Evolutionary conservation across 805 yeast genomes (phyloP).

Genomic region (Ogataea pini): DNA sequence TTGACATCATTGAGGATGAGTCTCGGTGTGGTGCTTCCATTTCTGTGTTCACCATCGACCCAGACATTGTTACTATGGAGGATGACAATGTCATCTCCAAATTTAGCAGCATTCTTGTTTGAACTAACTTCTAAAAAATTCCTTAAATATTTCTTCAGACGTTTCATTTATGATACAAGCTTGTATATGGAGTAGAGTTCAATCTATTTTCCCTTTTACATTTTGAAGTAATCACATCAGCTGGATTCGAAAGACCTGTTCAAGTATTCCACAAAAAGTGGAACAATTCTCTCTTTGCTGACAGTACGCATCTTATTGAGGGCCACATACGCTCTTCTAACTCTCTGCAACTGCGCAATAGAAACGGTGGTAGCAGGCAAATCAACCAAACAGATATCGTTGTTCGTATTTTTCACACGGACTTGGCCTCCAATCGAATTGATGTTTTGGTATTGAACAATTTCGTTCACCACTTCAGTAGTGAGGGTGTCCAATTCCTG

Average conservation of each 20-base stretch:
- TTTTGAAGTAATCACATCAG: too few relatives aligned
- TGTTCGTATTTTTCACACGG: constrained; percentile 38
- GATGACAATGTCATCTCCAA: constrained; percentile 9
- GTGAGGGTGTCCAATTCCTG: constrained; percentile 78
- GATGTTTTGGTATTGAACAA: constrained; percentile 63
- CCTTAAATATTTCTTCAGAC: too few relatives aligned
- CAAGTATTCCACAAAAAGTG: constrained; percentile 77
- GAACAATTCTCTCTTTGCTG: constrained; percentile 65
- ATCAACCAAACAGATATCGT: constrained; percentile 44
- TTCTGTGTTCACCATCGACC: constrained; percentile 49
- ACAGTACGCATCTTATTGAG: constrained; percentile 78
- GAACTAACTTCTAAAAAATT: too few relatives aligned
- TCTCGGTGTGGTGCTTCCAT: constrained; percentile 43
- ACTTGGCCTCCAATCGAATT: constrained; percentile 50
- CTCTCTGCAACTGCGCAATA: constrained; percentile 77
- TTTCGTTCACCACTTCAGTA: constrained; percentile 58
- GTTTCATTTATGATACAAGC: background rate
- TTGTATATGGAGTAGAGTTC: too few relatives aligned
- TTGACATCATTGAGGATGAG: constrained; percentile 28
- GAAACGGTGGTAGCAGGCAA: constrained; percentile 64
- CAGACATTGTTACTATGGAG: constrained; percentile 35
- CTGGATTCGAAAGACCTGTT: constrained; percentile 52
- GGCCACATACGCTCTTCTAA: constrained; percentile 79
- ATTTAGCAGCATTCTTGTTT: constrained; percentile 10
- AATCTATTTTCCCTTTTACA: too few relatives aligned